Base-by-base conservation (phyloP, 306 rosid genomes). In the Cicer bijugum region DNA sequence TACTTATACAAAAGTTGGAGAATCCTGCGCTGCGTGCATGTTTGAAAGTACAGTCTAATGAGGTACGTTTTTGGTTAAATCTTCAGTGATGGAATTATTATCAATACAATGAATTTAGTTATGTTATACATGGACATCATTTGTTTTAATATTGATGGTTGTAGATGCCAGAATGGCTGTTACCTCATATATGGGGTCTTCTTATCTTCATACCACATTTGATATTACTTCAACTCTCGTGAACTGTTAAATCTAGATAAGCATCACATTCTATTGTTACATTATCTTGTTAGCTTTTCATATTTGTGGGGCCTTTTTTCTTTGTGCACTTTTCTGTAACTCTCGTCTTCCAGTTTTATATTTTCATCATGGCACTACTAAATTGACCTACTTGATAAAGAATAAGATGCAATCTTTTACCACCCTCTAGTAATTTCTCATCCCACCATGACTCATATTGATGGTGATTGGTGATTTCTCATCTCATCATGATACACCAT, bases 1-100 rank as follows among this genome's bases (percentile, higher is more conserved):
- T 94, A 33, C 87, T 94, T 81, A 81, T 94, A 87, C 99, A 94
- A 72, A 94, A 94, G 93, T 82, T 94, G 82, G 99, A 91, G 87
- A 94, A 94, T 87, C 99, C 99, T 68, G 95, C 87, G 9, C 70
- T 94, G 66, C 91, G 95, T 63, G 96, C 91, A 14, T 85, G 90
- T 83, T 78, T 94, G 80, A 88, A 86, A 88, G 90, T 91, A 80
- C 80, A 85, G 59, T 86, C 96, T 76, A 87, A 87, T 81, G 99
- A 91, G 96, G 99, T 90, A 73, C 59, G 83, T 74, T 55, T 83
- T 70, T 40, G 52, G 58, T 52, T 61, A 58, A 56, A 58, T 69
- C 65, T 65, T 75, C 46, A 23, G 48, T 50, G 63, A 12, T 37
- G 75, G 72, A 71, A 64, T 56, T 75, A 48, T 50, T 68, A 33